Conservation (phyloP, 2,329 filamentous ascomycete species). For the Pyricularia grisea region DNA sequence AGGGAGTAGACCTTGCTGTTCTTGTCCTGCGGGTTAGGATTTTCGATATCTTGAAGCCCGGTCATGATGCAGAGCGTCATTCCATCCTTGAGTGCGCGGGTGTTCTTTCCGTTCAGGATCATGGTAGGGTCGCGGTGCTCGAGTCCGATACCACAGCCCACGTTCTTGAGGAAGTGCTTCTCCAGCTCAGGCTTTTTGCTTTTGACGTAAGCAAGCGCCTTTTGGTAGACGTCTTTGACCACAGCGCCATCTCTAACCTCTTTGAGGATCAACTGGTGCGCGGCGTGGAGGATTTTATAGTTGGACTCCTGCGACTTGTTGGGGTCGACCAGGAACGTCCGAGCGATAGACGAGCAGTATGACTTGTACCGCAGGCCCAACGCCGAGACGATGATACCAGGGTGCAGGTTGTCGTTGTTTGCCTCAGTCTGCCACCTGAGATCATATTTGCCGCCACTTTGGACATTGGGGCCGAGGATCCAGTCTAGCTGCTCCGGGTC, state of each 20-base stretch:
- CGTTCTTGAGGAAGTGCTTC: conserved; percentile 87
- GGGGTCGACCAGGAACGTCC: conserved; percentile 93
- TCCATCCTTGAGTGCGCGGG: conserved; percentile 76
- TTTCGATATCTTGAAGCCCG: conserved; percentile 82
- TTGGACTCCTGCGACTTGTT: conserved; percentile 92
- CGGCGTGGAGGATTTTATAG: conserved; percentile 77
- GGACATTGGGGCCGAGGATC: conserved; percentile 82
- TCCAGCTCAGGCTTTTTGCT: conserved; percentile 92
- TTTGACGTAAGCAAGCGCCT: conserved; percentile 71
- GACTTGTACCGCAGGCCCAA: conserved; percentile 93
- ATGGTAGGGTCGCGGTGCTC: conserved; percentile 81
- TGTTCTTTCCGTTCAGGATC: conserved; percentile 79
- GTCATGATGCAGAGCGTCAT: conserved; percentile 94
- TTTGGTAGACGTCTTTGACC: conserved; percentile 86
- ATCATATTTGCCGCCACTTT: conserved; percentile 94
- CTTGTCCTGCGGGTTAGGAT: conserved; percentile 80
- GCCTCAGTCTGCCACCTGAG: conserved; percentile 70
- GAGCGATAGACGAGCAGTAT: conserved; percentile 84
- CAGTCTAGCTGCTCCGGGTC: conserved; percentile 87
- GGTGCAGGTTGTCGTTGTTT: conserved; percentile 74
- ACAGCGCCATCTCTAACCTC: conserved; percentile 78
- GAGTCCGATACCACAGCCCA: conserved; percentile 86
- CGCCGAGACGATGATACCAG: conserved; percentile 87
- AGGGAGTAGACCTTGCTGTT: conserved; percentile 83
- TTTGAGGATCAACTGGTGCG: conserved; percentile 86